Conservation (phyloP, 768 basidiomycete species). For the Mycena metata region DNA sequence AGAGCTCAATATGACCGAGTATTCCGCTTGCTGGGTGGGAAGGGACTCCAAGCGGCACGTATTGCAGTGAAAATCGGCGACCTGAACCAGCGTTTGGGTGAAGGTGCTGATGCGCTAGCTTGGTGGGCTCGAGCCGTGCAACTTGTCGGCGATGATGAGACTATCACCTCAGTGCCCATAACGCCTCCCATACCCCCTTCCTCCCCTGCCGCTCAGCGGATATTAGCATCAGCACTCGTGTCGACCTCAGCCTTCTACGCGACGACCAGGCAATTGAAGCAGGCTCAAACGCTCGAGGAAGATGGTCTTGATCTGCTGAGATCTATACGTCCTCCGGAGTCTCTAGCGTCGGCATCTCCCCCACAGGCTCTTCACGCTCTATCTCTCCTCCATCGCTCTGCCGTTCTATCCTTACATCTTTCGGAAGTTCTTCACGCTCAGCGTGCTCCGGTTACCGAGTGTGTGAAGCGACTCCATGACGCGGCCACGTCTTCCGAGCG, state of each 20-base stretch:
- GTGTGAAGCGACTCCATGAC: conserved; percentile 67
- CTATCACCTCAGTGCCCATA: conserved; percentile 41
- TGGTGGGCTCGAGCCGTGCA: conserved; percentile 79
- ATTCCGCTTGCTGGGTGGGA: conserved; percentile 61
- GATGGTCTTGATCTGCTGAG: conserved; percentile 67
- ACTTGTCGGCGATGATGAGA: conserved; percentile 54
- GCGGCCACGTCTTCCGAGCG: conserved; percentile 80
- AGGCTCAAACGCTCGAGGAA: conserved; percentile 72
- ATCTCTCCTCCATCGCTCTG: conserved; percentile 78
- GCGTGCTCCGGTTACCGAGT: conserved; percentile 53
- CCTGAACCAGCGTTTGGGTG: conserved; percentile 68
- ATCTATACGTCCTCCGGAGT: conserved; percentile 62
- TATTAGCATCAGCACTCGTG: conserved; percentile 70
- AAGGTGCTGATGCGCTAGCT: conserved; percentile 63
- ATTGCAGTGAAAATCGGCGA: conserved; percentile 79
- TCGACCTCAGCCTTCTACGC: conserved; percentile 82
- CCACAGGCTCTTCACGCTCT: conserved; percentile 74
- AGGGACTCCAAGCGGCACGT: conserved; percentile 62
- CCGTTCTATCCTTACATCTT: conserved; percentile 79
- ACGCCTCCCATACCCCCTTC: conserved; percentile 59
- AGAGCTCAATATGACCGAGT: conserved; percentile 69
- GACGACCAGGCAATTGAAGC: conserved; percentile 64
- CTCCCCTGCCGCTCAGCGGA: conserved; percentile 75
- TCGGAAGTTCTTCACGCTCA: conserved; percentile 78
- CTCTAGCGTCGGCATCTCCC: conserved; percentile 59